phyloP scores from a whole-genome alignment of 768 basidiomycete species.

The Russula sp. region DNA sequence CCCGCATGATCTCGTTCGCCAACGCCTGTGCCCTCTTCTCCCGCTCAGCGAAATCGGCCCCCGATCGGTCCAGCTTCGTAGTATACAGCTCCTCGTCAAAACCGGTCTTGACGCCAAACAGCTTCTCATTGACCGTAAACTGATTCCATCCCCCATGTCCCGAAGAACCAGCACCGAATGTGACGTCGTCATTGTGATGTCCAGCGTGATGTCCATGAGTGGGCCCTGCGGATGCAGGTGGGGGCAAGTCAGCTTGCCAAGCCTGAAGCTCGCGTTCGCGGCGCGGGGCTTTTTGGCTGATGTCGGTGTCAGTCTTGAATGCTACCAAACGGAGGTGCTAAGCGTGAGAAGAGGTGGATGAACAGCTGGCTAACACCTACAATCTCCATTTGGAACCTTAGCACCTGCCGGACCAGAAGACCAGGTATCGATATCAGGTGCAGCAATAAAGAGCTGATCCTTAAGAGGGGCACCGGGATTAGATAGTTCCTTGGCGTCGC shows the following conservation, averaged over 20 bases:
- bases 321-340: slow-evolving; percentile 38
- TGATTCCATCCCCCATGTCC: slow-evolving; percentile 73
- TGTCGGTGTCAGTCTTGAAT: slow-evolving; percentile 82
- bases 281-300: slow-evolving; percentile 51
- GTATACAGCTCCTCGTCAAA: slow-evolving; percentile 96
- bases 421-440: slow-evolving; percentile 71
- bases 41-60: slow-evolving; percentile 82
- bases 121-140: slow-evolving; percentile 87
- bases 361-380: slow-evolving; percentile 45
- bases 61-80: slow-evolving; percentile 82
- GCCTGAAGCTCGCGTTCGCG: slow-evolving; percentile 80
- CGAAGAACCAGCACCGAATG: slow-evolving; percentile 58
- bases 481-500: slow-evolving; percentile 72
- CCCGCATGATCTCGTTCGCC: slow-evolving; percentile 88
- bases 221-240: slow-evolving; percentile 36
- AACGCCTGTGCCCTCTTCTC: slow-evolving; percentile 85
- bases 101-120: slow-evolving; percentile 87
- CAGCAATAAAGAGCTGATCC: slow-evolving; percentile 66
- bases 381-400: slow-evolving; percentile 64
- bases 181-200: slow-evolving; percentile 57
- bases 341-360: slow-evolving; percentile 4
- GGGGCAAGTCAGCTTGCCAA: slow-evolving; percentile 55
- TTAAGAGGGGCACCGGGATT: slow-evolving; percentile 65
- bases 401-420: slow-evolving; percentile 71
- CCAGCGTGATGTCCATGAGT: slow-evolving; percentile 37